Conservation (phyloP, 2,329 filamentous ascomycete species). For the Pseudogymnoascus destructans region DNA sequence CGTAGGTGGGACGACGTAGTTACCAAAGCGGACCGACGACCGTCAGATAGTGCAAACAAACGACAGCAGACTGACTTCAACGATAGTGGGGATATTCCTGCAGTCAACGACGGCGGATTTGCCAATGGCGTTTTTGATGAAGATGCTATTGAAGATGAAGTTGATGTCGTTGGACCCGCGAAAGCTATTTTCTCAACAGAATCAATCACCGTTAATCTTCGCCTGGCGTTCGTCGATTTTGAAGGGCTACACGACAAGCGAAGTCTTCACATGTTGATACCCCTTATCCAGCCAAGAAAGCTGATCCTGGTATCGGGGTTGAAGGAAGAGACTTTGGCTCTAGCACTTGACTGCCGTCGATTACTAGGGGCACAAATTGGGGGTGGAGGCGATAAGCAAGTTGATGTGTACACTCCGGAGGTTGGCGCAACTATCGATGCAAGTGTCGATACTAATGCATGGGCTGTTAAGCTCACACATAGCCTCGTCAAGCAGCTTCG, state of each 20-base stretch:
- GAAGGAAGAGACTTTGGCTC: constrained; percentile 59
- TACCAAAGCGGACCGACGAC: constrained; percentile 28
- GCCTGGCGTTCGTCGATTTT: constrained; percentile 82
- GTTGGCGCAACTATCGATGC: constrained; percentile 69
- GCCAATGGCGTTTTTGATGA: constrained; percentile 38
- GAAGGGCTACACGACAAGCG: constrained; percentile 86
- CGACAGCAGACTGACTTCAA: constrained; percentile 38
- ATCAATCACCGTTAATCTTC: constrained; percentile 54
- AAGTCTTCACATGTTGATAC: constrained; percentile 87
- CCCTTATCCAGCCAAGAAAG: constrained; percentile 85
- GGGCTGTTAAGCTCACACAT: constrained; percentile 84
- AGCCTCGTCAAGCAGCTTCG: constrained; percentile 72
- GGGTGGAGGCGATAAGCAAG: constrained; percentile 33
- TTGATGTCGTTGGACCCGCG: constrained; percentile 51
- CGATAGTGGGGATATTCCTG: constrained; percentile 20
- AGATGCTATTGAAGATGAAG: constrained; percentile 44
- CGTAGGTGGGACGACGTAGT: constrained; percentile 76
- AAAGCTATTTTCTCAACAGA: constrained; percentile 57
- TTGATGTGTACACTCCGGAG: constrained; percentile 68
- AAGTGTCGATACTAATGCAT: constrained; percentile 94
- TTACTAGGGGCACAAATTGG: constrained; percentile 38
- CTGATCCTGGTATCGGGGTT: constrained; percentile 81
- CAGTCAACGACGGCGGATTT: constrained; percentile 35
- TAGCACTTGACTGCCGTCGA: constrained; percentile 70
- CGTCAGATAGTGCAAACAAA: constrained; percentile 41